phyloP scores from a whole-genome alignment of 768 basidiomycete genomes.

The Calvatia gigantea region DNA sequence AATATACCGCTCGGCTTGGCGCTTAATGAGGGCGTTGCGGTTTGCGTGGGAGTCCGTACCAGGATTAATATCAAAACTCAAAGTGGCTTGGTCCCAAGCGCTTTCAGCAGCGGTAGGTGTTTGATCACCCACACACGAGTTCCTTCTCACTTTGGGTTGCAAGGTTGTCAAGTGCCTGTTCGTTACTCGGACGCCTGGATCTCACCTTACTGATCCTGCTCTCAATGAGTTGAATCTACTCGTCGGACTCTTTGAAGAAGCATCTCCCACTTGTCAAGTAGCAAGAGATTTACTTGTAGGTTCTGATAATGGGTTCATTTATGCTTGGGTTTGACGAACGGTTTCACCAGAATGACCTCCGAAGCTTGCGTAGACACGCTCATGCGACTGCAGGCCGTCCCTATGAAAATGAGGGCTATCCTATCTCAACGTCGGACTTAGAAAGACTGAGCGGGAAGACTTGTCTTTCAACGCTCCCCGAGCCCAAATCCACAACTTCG shows the following conservation, averaged over 20 bases:
- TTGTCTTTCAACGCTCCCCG: constrained; percentile 17
- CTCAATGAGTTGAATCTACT: constrained; percentile 45
- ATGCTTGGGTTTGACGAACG: background rate
- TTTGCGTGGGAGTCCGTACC: constrained; percentile 39
- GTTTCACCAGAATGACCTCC: constrained; percentile 33
- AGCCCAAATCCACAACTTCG: background rate
- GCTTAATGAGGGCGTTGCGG: constrained; percentile 49
- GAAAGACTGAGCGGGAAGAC: constrained; percentile 57
- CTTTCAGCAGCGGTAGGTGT: constrained; percentile 59
- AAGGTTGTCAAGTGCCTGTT: constrained; percentile 62
- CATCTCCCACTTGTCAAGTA: constrained; percentile 40
- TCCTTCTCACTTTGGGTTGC: background rate
- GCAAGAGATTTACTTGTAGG: constrained; percentile 45
- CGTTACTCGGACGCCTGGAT: constrained; percentile 45
- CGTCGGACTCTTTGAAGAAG: constrained; percentile 41
- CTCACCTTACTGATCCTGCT: constrained; percentile 43
- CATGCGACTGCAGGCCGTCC: constrained; percentile 17
- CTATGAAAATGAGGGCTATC: constrained; percentile 18
- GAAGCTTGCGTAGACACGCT: constrained; percentile 42
- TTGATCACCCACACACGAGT: background rate
- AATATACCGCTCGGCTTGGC: constrained; percentile 69
- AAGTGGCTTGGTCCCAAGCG: constrained; percentile 61
- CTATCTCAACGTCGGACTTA: constrained; percentile 41
- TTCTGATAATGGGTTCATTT: background rate
- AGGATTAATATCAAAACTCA: constrained; percentile 40